These are phyloP conservation scores for Tephrocybe sp. DNA, from an alignment of 768 basidiomycete genomes.

Conservation along the genomic window DNA sequence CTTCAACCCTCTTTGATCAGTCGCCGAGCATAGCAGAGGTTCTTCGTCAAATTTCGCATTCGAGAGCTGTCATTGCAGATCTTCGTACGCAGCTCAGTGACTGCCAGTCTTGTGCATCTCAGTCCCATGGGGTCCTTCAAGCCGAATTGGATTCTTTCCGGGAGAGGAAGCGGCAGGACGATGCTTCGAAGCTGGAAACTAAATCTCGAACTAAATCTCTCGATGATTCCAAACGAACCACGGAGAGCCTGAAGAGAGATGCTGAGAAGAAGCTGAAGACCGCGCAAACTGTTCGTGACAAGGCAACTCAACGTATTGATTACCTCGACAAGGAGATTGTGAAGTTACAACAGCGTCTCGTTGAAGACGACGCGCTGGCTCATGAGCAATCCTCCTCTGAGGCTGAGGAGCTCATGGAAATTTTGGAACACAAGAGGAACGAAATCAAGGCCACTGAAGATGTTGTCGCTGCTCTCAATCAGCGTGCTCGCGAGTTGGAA, in stretches of 20 bases:
- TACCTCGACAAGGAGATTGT: slow-evolving; percentile 61
- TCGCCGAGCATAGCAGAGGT: slow-evolving; percentile 73
- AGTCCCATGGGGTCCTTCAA: slow-evolving; percentile 66
- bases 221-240: slow-evolving; percentile 82
- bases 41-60: slow-evolving; percentile 64
- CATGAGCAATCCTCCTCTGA: slow-evolving; percentile 41
- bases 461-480: slow-evolving; percentile 55
- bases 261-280: slow-evolving; percentile 84
- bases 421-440: slow-evolving; percentile 54
- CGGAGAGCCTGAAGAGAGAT: slow-evolving; percentile 77
- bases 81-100: slow-evolving; percentile 69
- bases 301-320: slow-evolving; percentile 53
- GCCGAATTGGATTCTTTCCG: slow-evolving; percentile 71
- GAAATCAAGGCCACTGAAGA: slow-evolving; percentile 71
- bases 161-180: slow-evolving; percentile 78
- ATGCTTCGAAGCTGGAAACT: slow-evolving; percentile 70
- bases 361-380: slow-evolving; percentile 53
- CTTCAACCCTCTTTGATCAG: slow-evolving; percentile 54
- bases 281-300: slow-evolving; percentile 63
- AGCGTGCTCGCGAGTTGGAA: slow-evolving; percentile 72
- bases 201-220: slow-evolving; percentile 81
- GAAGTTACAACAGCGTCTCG: slow-evolving; percentile 49
- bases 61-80: slow-evolving; percentile 62
- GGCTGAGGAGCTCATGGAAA: slow-evolving; percentile 48
- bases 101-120: slow-evolving; percentile 49